phyloP scores from a whole-genome alignment of 2,329 filamentous ascomycete species.

The Ceratocystis papillata region DNA sequence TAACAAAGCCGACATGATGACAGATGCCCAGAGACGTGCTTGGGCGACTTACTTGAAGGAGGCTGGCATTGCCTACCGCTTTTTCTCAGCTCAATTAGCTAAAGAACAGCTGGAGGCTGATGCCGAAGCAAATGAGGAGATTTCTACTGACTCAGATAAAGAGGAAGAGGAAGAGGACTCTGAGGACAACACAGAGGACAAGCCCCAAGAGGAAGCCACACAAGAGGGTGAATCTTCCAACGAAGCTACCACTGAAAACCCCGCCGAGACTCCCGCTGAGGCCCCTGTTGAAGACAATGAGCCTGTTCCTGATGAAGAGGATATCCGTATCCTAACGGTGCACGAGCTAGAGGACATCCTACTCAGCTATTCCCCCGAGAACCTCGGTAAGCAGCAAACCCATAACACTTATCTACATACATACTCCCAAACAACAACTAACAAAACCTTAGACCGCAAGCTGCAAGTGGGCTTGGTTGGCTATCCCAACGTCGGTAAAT shows the following conservation, averaged over 20 bases:
- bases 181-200: constrained; percentile 29
- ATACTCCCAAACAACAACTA: constrained; percentile 15
- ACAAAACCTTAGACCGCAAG: constrained; percentile 43
- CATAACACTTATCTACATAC: not conserved
- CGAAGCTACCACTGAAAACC: constrained; percentile 9
- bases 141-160: constrained; percentile 32
- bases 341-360: constrained; percentile 88
- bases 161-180: constrained; percentile 32
- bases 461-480: constrained; percentile 88
- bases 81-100: constrained; percentile 88
- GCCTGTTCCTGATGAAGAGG: constrained; percentile 38
- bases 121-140: constrained; percentile 33
- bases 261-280: constrained; percentile 26
- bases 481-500: constrained; percentile 98
- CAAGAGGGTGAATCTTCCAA: constrained; percentile 20
- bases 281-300: constrained; percentile 30
- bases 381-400: constrained; percentile 37
- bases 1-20: constrained; percentile 99
- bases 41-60: constrained; percentile 84
- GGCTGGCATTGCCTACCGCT: constrained; percentile 77
- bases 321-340: constrained; percentile 76
- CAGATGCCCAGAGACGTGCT: constrained; percentile 61
- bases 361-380: constrained; percentile 54
- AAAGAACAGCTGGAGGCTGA: constrained; percentile 72
- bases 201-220: constrained; percentile 27